Evolutionary conservation across 441 rosid genomes (phyloP), one percentile per base, ranked within the genome.

Genomic region (Erysimum cheiri): DNA sequence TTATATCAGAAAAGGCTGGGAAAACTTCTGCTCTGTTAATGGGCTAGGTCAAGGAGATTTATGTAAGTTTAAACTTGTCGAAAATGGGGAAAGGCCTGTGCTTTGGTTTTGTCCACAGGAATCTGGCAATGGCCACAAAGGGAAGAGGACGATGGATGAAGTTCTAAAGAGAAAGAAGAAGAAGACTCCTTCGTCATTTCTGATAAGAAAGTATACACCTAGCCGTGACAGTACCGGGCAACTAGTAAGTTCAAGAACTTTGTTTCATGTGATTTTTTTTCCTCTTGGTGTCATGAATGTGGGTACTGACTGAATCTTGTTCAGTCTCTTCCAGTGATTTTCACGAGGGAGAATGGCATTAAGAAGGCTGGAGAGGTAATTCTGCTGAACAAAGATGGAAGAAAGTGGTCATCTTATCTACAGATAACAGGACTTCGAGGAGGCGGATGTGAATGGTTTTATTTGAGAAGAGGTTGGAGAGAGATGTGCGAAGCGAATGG

Each of bases 381-480:
- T 52, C 62, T 74, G 28, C 28, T 74, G 33, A 36, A 60, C 64
- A 4, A 53, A 67, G 69, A 74, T 24, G 73, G 73, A 17, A 67
- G 64, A 44, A 67, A 61, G 52, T 74, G 78, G 78, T 9, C 52
- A 13, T 60, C 78, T 60, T 43, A 60, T 60, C 35, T 74, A 4
- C 63, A 60, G 29, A 60, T 60, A 7, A 10, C 73, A 6, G 69
- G 73, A 53, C 6, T 24, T 3, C 13, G n/a, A 41, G 5, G 29
- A 28, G 19, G 43, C 1, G 58, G 69, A 44, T 60, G 5, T 26
- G 64, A 26, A 53, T 74, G 64, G 73, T 52, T 24, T 67, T 74
- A 74, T 37, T 6, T 67, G 62, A 74, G 78, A 67, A 56, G 37
- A 44, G 78, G 78, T n/a, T 74, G 78, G 73, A 74, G 57, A 74